Evolutionary conservation across 352 stramenopile species (phyloP).

Genomic region (Globisporangium carolinianum): DNA sequence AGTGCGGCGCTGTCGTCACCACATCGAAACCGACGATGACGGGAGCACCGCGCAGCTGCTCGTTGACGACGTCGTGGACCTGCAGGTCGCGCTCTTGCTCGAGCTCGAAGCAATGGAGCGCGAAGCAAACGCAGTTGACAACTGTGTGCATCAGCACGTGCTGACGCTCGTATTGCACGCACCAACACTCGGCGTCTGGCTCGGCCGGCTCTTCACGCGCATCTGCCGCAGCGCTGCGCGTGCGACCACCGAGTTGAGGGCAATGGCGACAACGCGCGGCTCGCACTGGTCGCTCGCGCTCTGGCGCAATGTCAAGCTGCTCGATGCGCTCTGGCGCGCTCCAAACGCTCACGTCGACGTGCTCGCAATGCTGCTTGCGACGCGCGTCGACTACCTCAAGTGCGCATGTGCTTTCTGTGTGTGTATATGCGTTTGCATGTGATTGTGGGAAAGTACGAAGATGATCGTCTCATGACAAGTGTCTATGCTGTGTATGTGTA

Average conservation of each 20-base stretch:
- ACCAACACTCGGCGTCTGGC: conserved; percentile 17
- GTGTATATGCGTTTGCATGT: not conserved
- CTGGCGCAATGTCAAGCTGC: conserved; percentile 34
- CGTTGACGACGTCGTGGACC: conserved; percentile 37
- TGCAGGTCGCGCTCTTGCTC: conserved; percentile 36
- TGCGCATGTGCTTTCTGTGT: conserved; percentile 13
- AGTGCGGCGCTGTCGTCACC: not conserved
- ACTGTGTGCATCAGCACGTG: conserved; percentile 12
- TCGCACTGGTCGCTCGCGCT: conserved; percentile 32
- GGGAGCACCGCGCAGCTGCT: conserved; percentile 4
- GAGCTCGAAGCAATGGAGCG: conserved; percentile 31
- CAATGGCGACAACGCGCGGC: conserved; percentile 1
- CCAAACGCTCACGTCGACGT: conserved; percentile 10
- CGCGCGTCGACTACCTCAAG: conserved; percentile 43
- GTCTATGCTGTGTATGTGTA: not conserved
- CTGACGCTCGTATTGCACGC: conserved; percentile 16
- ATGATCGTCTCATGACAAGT: no score
- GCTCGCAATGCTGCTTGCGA: conserved; percentile 18
- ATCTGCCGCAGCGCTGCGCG: conserved; percentile 27
- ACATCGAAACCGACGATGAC: not conserved
- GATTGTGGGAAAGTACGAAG: no score
- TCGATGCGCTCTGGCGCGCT: conserved; percentile 29
- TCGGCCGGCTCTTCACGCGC: conserved; percentile 39
- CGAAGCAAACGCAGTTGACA: conserved; percentile 14
- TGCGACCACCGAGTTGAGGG: conserved; percentile 7